Percentiles rank a stretch among this genome's conserved stretches.
phyloP scores from a whole-genome alignment of 768 basidiomycete genomes.

The Russula sp. region DNA sequence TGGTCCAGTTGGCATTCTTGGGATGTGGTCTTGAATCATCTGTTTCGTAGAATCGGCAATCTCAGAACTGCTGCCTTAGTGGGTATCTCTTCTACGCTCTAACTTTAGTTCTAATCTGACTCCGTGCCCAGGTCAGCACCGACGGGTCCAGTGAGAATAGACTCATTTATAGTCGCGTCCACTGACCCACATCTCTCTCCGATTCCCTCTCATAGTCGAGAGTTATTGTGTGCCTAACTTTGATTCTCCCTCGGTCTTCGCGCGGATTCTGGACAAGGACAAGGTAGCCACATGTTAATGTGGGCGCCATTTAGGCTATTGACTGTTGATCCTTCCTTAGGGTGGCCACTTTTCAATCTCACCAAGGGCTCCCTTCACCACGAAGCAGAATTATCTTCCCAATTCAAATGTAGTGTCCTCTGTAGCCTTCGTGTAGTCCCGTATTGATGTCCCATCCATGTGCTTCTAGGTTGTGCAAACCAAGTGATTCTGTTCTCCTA shows the following conservation, averaged over 20 bases:
- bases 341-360: constrained; percentile 90
- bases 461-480: constrained; percentile 67
- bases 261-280: constrained; percentile 81
- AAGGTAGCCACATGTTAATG: constrained; percentile 37
- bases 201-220: constrained; percentile 50
- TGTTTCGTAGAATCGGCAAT: constrained; percentile 65
- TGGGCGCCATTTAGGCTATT: neutral
- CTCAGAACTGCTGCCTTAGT: constrained; percentile 74
- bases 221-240: constrained; percentile 92
- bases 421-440: no score
- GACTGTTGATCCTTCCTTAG: constrained; percentile 30
- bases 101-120: neutral
- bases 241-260: constrained; percentile 90
- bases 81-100: constrained; percentile 22
- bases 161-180: neutral
- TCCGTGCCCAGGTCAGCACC: constrained; percentile 48
- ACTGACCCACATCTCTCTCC: constrained; percentile 2
- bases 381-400: constrained; percentile 80
- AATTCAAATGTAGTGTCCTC: constrained; percentile 57
- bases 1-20: constrained; percentile 26
- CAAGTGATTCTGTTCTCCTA: constrained; percentile 40
- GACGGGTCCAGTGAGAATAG: constrained; percentile 64
- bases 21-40: neutral
- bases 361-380: constrained; percentile 61
- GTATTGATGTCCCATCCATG: neutral